Evolutionary conservation across 1,284 basidiomycete species (phyloP).

Genomic region (Gymnopus androsaceus): DNA sequence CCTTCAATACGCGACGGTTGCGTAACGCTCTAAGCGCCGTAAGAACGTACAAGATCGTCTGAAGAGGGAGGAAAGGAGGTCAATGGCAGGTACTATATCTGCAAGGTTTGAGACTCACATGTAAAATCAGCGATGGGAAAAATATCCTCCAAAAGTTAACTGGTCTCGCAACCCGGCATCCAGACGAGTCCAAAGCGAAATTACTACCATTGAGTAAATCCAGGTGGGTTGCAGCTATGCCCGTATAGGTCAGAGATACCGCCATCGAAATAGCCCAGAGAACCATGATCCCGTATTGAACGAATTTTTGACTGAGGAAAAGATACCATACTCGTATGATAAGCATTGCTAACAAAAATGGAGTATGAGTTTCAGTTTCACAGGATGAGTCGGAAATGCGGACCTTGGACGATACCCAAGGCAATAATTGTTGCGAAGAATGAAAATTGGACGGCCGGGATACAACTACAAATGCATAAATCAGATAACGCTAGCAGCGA

Average conservation of each 20-base stretch:
- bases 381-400: neutral
- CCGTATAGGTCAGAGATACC: slow-evolving; percentile 30
- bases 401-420: slow-evolving; percentile 35
- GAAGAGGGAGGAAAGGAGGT: neutral
- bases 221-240: slow-evolving; percentile 22
- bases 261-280: slow-evolving; percentile 30
- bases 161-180: slow-evolving; percentile 36
- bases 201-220: slow-evolving; percentile 12
- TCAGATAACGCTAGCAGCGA: slow-evolving; percentile 21
- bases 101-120: slow-evolving; percentile 28
- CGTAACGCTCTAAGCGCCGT: slow-evolving; percentile 35
- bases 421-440: slow-evolving; percentile 30
- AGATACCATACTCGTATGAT: slow-evolving; percentile 40
- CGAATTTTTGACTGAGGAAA: slow-evolving; percentile 29
- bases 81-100: neutral
- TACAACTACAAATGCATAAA: slow-evolving; percentile 26
- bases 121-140: slow-evolving; percentile 37
- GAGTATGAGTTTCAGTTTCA: neutral
- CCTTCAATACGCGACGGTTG: slow-evolving; percentile 33
- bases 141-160: slow-evolving; percentile 35
- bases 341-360: slow-evolving; percentile 29
- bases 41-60: slow-evolving; percentile 37
- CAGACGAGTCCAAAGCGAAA: slow-evolving; percentile 21
- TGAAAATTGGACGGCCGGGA: slow-evolving; percentile 25
- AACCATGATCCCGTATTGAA: slow-evolving; percentile 29